A percentile compares a stretch with the other conserved stretches of the same genome.
Evolutionary conservation across 805 yeast genomes (phyloP).

Genomic region (Metschnikowia arizonensis): DNA sequence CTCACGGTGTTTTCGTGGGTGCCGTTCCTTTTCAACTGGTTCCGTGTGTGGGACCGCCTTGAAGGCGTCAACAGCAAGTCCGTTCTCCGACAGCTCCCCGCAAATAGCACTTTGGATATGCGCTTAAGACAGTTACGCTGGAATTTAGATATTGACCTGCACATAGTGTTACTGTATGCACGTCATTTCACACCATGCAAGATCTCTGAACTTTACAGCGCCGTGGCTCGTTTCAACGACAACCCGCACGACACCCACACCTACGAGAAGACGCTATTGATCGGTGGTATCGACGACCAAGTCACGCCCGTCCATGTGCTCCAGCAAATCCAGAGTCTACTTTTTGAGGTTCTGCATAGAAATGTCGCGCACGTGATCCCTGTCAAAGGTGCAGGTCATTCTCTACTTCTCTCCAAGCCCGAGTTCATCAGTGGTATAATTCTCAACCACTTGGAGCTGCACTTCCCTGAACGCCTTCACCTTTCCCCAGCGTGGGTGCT

Average conservation of each 20-base stretch:
- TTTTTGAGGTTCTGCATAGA: conserved; percentile 19
- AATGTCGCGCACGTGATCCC: conserved; percentile 32
- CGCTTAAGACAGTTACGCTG: conserved; percentile 60
- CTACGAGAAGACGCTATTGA: conserved; percentile 46
- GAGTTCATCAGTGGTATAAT: conserved; percentile 59
- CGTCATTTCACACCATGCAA: conserved; percentile 46
- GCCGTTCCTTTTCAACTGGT: conserved; percentile 49
- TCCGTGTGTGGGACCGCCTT: conserved; percentile 55
- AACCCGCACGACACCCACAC: conserved; percentile 28
- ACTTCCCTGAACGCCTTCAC: conserved; percentile 46
- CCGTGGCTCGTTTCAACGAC: conserved; percentile 35
- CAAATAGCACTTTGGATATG: conserved; percentile 30
- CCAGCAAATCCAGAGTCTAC: conserved; percentile 26
- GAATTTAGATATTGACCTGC: conserved; percentile 62
- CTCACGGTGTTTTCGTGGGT: conserved; percentile 32
- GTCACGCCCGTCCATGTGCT: conserved; percentile 48
- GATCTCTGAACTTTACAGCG: conserved; percentile 40
- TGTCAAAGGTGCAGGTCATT: conserved; percentile 58
- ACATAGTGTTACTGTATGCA: conserved; percentile 50
- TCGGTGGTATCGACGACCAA: conserved; percentile 56
- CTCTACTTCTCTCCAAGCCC: conserved; percentile 59
- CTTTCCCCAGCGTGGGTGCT: conserved; percentile 71
- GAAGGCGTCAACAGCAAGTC: conserved; percentile 61
- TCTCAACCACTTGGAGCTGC: conserved; percentile 50
- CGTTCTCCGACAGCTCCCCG: conserved; percentile 51